Evolutionary conservation across 1,139 yeast genomes (phyloP), one percentile per base, ranked within the genome.

Genomic region (Yamadazyma atmosphaerica): DNA sequence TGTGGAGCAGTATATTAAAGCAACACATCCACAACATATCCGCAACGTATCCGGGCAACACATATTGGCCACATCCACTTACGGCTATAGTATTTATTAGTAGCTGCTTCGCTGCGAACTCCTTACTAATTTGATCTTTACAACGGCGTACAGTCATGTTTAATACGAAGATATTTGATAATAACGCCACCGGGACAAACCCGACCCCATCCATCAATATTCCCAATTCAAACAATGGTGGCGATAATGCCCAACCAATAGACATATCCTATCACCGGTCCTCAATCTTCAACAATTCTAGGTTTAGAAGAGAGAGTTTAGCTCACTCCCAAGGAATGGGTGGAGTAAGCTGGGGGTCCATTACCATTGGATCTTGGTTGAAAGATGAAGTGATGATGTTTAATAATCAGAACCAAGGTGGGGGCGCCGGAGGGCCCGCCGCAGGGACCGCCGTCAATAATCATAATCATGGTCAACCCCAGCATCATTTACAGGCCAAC

Each of bases 301-400:
- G 65, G 37, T 72, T 81, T 44, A 77, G 96, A 52, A 73, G 98
- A 44, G 98, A 90, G 53, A 82, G 90, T 43, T 82, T 92, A 43
- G 97, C 97, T 17, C 98, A 90, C 61, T 85, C 96, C 2, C 96
- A 88, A 60, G 98, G 98, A 8, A 86, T 90, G 82, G 98, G 98
- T 31, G 98, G 98, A 37, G 86, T 92, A 27, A 84, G 95, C n/a
- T 92, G 97, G 96, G 98, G 98, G 18, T 89, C 95, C 2, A 81
- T 89, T 43, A 85, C 95, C 17, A 90, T 92, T 33, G 97, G 98
- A 9, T 83, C 94, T 16, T 92, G 98, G 98, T 71, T 92, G 29
- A 86, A 89, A 58, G 98, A 92, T 58, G 98, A 92, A 60, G 95
- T 87, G 27, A 74, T 78, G 77, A 69, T 67, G 79, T 61, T 72